These are phyloP conservation scores for Colletotrichum echinochloae DNA, from an alignment of 2,329 filamentous ascomycete genomes.

Conservation along the genomic window DNA sequence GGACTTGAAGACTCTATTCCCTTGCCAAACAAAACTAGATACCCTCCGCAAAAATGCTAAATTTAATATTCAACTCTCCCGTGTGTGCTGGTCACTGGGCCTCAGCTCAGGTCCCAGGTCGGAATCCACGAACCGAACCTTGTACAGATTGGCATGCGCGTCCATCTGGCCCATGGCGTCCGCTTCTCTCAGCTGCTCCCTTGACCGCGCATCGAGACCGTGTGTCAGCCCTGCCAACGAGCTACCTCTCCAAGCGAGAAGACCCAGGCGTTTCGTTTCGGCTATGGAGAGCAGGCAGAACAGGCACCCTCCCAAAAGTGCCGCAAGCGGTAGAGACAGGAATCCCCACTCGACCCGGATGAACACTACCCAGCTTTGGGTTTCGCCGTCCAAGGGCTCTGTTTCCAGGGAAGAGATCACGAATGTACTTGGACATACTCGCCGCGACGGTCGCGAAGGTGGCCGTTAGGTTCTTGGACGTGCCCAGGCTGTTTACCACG, in stretches of 20 bases:
- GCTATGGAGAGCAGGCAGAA: not conserved
- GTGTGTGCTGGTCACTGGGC: not conserved
- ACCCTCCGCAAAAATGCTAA: too few species aligned
- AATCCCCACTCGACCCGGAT: not conserved
- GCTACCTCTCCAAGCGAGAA: not conserved
- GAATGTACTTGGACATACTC: not conserved
- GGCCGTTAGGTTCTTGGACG: not conserved
- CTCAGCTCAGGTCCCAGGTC: not conserved
- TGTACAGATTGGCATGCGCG: not conserved
- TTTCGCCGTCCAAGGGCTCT: not conserved
- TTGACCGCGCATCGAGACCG: not conserved
- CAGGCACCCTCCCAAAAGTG: not conserved
- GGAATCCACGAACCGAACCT: not conserved
- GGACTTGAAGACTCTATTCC: too few species aligned
- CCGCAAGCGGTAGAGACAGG: not conserved
- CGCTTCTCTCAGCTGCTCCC: not conserved
- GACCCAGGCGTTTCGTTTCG: not conserved
- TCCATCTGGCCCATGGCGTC: not conserved
- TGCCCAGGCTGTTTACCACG: not conserved
- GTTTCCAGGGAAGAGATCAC: not conserved
- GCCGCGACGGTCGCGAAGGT: not conserved
- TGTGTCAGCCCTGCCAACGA: not conserved
- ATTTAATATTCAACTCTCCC: too few species aligned
- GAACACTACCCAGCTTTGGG: not conserved
- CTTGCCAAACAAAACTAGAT: too few species aligned